These are phyloP conservation scores for Chamaecrista fasciculata DNA, from an alignment of 306 rosid species.

Conservation along the genomic window DNA sequence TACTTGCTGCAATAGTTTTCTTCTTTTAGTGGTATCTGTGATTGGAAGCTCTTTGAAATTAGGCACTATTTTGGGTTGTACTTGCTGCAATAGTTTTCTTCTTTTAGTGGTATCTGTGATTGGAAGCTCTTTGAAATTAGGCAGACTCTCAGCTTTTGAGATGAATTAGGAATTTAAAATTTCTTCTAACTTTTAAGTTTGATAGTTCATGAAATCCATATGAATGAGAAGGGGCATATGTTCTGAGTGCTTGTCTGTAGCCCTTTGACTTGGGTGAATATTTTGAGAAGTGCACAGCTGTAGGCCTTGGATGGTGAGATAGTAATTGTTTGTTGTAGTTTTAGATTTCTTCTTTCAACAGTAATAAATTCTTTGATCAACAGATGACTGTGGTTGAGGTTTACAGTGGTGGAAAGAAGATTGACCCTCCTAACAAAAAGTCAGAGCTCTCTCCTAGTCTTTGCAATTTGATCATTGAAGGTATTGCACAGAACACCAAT, in stretches of 20 bases:
- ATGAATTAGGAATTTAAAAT: constrained; percentile 19
- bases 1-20: constrained; percentile 7
- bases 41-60: not conserved
- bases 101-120: not conserved
- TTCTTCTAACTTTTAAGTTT: not conserved
- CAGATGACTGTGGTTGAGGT: constrained; percentile 96
- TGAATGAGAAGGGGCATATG: not conserved
- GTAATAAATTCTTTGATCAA: constrained; percentile 16
- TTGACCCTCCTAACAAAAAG: constrained; percentile 49
- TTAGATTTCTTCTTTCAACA: not conserved
- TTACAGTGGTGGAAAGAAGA: constrained; percentile 63
- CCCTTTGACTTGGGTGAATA: not conserved
- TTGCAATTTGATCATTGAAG: constrained; percentile 64
- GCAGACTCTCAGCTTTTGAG: not conserved
- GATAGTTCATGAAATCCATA: not conserved
- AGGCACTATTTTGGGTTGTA: not conserved
- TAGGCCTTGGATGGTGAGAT: constrained; percentile 7
- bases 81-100: constrained; percentile 1
- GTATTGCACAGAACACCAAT: constrained; percentile 73
- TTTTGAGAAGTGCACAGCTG: constrained; percentile 2
- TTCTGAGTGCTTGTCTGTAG: not conserved
- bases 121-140: not conserved
- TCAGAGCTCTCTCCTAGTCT: constrained; percentile 53
- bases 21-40: not conserved
- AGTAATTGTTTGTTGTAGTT: not conserved